These are phyloP conservation scores for Herpetospermum pedunculosum DNA, from an alignment of 306 rosid genomes.

Conservation along the genomic window DNA sequence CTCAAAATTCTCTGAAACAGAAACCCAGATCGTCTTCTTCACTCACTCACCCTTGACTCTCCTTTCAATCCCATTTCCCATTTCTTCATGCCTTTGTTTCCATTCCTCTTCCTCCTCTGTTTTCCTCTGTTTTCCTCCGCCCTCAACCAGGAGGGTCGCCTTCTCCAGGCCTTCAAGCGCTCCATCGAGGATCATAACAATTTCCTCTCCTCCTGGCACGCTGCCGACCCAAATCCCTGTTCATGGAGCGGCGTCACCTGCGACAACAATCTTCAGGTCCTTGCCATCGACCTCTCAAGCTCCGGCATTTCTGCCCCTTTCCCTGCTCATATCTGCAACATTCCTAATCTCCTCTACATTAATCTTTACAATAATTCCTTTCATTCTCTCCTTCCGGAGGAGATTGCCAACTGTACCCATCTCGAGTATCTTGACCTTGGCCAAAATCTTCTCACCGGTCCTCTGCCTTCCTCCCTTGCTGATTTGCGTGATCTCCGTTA, in stretches of 20 bases:
- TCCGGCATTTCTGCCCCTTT: constrained; percentile 45
- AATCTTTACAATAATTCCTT: constrained; percentile 61
- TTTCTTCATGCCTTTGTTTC: not conserved
- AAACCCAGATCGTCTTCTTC: too few relatives aligned
- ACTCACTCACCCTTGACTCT: too few relatives aligned
- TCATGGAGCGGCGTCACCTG: constrained; percentile 53
- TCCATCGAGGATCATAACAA: constrained; percentile 43
- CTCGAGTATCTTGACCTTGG: constrained; percentile 61
- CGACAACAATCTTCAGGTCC: constrained; percentile 26
- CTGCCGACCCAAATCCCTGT: constrained; percentile 42
- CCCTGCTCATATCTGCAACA: constrained; percentile 48
- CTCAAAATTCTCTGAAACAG: too few relatives aligned
- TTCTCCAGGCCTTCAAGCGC: constrained; percentile 38
- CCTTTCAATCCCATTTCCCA: too few relatives aligned
- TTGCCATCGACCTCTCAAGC: constrained; percentile 40
- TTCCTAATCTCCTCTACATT: constrained; percentile 35
- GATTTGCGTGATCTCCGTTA: constrained; percentile 35
- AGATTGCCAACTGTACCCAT: constrained; percentile 30
- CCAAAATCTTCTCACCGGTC: constrained; percentile 70
- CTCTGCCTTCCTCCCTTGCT: constrained; percentile 42
- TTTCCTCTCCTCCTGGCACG: constrained; percentile 50
- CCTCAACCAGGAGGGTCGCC: constrained; percentile 53
- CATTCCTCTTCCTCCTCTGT: constrained; percentile 1
- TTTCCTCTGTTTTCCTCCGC: not conserved
- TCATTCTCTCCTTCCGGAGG: constrained; percentile 38